Percentiles rank a stretch among this genome's conserved stretches.
Evolutionary conservation across 495 filamentous ascomycete genomes (phyloP).

Genomic region (Aspergillus cavernicola): DNA sequence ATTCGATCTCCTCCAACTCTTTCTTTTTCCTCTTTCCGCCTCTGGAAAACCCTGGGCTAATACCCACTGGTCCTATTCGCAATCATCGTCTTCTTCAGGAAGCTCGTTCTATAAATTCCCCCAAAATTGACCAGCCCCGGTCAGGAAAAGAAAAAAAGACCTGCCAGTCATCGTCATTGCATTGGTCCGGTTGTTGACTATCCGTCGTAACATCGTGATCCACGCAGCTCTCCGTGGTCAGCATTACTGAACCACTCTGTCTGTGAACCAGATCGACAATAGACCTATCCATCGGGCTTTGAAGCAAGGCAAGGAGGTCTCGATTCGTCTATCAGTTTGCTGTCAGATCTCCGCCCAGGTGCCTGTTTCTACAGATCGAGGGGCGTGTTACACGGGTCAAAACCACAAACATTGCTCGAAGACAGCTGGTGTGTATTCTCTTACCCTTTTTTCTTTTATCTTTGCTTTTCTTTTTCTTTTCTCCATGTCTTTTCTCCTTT

Average conservation of each 20-base stretch:
- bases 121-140: slow-evolving; percentile 1
- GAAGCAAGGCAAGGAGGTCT: slow-evolving; percentile 16
- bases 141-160: neutral
- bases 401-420: slow-evolving; percentile 39
- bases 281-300: neutral
- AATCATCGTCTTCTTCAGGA: slow-evolving; percentile 16
- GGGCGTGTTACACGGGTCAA: slow-evolving; percentile 33
- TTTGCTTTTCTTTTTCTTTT: slow-evolving; percentile 6
- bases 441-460: slow-evolving; percentile 10
- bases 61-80: slow-evolving; percentile 28
- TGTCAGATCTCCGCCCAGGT: slow-evolving; percentile 29
- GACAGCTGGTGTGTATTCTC: slow-evolving; percentile 33
- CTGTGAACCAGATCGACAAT: neutral
- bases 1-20: slow-evolving; percentile 10
- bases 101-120: neutral
- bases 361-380: slow-evolving; percentile 30
- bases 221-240: slow-evolving; percentile 3
- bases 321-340: slow-evolving; percentile 23
- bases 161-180: neutral
- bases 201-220: neutral
- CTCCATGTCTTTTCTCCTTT: neutral
- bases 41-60: neutral
- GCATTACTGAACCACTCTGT: neutral
- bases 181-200: neutral
- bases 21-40: slow-evolving; percentile 12